Conservation (phyloP, 2,329 filamentous ascomycete species). For the Anthostomella pinea region DNA sequence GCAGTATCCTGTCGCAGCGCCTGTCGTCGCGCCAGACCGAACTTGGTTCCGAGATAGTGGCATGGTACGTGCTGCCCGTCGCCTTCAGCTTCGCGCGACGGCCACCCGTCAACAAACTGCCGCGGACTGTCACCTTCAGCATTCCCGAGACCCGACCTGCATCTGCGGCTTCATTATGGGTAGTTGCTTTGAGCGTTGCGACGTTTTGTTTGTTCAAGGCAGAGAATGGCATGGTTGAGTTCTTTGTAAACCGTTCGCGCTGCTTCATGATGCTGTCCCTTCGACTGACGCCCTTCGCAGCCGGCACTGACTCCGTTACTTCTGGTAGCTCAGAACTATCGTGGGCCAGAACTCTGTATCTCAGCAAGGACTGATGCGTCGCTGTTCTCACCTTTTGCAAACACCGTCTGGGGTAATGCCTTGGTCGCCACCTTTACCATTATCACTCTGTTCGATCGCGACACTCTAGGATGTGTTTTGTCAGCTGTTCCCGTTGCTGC, state of each 20-base stretch:
- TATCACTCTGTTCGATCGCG: constrained; percentile 29
- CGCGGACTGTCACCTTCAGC: not conserved
- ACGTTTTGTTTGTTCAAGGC: constrained; percentile 20
- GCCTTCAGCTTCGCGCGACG: constrained; percentile 16
- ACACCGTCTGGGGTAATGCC: constrained; percentile 22
- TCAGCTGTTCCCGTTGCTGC: constrained; percentile 28
- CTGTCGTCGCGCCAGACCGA: constrained; percentile 23
- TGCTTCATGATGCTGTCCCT: constrained; percentile 2
- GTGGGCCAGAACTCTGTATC: constrained; percentile 8
- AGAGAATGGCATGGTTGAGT: constrained; percentile 13
- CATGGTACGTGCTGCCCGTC: constrained; percentile 30
- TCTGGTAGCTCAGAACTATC: constrained; percentile 22
- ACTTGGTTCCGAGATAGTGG: constrained; percentile 32
- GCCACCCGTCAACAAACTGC: constrained; percentile 1
- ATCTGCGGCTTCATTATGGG: constrained; percentile 13
- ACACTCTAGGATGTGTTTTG: constrained; percentile 19
- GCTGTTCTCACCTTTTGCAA: constrained; percentile 13
- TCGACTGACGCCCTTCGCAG: too few relatives aligned
- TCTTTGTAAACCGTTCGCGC: constrained; percentile 11
- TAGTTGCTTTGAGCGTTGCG: constrained; percentile 16
- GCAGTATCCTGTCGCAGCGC: constrained; percentile 20
- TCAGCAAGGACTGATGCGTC: constrained; percentile 6
- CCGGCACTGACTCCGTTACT: constrained; percentile 33
- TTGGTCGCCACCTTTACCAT: constrained; percentile 23
- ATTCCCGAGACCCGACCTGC: too few relatives aligned